Evolutionary conservation across 345 rosid species (phyloP).

Genomic region (Bruguiera sexangula): DNA sequence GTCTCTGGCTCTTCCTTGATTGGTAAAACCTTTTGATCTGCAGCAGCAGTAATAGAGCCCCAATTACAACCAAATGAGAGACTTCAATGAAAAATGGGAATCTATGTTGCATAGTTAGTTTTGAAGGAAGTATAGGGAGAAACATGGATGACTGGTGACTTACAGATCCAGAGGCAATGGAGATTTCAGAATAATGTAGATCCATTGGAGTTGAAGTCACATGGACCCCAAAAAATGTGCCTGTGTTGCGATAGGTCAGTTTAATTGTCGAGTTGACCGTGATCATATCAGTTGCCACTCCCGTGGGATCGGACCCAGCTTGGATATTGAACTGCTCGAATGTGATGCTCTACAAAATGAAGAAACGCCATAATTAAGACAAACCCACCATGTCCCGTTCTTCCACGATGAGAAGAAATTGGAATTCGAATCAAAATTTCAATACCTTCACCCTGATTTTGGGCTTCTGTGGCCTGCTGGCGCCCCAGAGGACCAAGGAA

Average conservation of each 20-base stretch:
- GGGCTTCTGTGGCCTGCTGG: slow-evolving; percentile 84
- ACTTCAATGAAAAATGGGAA: too few species aligned
- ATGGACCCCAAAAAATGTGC: slow-evolving; percentile 92
- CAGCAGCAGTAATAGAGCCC: slow-evolving; percentile 1
- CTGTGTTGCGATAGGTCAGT: slow-evolving; percentile 74
- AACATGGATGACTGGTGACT: slow-evolving; percentile 15
- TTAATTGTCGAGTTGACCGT: slow-evolving; percentile 69
- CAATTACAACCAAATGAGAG: slow-evolving; percentile 2
- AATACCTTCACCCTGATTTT: slow-evolving; percentile 72
- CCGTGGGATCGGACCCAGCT: slow-evolving; percentile 87
- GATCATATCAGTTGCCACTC: slow-evolving; percentile 92
- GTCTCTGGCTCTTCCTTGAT: slow-evolving; percentile 68
- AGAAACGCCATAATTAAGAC: not conserved
- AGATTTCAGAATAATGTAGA: slow-evolving; percentile 57
- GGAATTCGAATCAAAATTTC: not conserved
- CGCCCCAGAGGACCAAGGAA: slow-evolving; percentile 83
- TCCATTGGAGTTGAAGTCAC: slow-evolving; percentile 76
- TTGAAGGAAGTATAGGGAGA: not conserved
- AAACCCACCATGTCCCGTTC: not conserved
- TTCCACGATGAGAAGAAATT: too few species aligned
- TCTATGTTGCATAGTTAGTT: too few species aligned
- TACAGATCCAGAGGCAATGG: slow-evolving; percentile 77
- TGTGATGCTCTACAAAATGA: slow-evolving; percentile 52
- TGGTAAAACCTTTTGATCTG: slow-evolving; percentile 84
- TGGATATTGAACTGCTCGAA: slow-evolving; percentile 76